Conservation (phyloP, 305 asterid species). For the Striga hermonthica region DNA sequence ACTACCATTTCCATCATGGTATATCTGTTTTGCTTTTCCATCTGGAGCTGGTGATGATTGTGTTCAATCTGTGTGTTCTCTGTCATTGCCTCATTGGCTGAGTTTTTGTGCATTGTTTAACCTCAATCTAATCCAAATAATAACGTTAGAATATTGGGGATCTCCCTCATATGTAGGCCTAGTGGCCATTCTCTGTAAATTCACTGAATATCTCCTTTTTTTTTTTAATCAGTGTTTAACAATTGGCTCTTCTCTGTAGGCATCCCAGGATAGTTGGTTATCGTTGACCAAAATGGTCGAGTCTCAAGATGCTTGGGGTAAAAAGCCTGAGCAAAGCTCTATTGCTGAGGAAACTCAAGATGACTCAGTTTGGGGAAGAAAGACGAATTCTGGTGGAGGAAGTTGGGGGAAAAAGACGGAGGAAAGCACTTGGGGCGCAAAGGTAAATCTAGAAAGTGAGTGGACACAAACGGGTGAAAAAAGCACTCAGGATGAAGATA, state of each 20-base stretch:
- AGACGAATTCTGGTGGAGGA: constrained; percentile 9
- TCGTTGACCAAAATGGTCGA: constrained; percentile 32
- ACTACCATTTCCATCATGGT: background rate
- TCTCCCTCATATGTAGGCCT: constrained; percentile 1
- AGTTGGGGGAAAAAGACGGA: background rate
- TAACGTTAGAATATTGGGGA: constrained; percentile 2
- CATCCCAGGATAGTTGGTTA: constrained; percentile 38
- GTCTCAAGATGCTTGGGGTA: constrained; percentile 32
- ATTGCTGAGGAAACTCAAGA: constrained; percentile 16
- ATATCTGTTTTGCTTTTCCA: no score
- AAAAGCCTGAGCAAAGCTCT: background rate
- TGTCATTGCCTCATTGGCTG: constrained; percentile 7
- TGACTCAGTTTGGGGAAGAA: constrained; percentile 37
- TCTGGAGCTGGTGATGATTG: no score
- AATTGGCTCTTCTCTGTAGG: constrained; percentile 31
- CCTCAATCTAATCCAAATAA: constrained; percentile 2
- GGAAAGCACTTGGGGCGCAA: constrained; percentile 31
- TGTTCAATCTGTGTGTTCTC: background rate
- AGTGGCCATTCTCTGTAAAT: constrained; percentile 1
- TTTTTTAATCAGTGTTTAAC: constrained; percentile 23
- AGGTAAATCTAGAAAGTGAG: constrained; percentile 11
- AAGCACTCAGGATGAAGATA: constrained; percentile 15
- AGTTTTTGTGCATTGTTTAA: constrained; percentile 10
- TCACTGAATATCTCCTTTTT: constrained; percentile 17
- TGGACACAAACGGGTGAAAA: constrained; percentile 17